Evolutionary conservation across 371 early-diverging fungal genomes (phyloP).

Genomic region (Dichotomocladium elegans): DNA sequence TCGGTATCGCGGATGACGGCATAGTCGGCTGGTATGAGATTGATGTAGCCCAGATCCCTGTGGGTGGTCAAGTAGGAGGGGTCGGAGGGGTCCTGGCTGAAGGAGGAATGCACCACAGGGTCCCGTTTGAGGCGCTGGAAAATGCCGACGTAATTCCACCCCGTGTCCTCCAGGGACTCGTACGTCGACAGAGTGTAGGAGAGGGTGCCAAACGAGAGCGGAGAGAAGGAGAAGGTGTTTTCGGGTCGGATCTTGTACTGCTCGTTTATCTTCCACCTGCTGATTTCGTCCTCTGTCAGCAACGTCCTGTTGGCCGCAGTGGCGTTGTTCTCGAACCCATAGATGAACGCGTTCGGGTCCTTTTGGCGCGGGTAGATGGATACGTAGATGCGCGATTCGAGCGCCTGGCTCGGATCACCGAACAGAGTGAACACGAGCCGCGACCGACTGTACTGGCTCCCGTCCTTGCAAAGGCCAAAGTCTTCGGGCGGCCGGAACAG

Average conservation of each 20-base stretch:
- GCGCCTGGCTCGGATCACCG: slow-evolving; percentile 28
- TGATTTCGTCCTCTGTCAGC: slow-evolving; percentile 22
- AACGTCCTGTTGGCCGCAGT: slow-evolving; percentile 2
- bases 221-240: slow-evolving; percentile 32
- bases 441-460: slow-evolving; percentile 40
- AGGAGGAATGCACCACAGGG: slow-evolving; percentile 34
- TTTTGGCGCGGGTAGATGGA: slow-evolving; percentile 36
- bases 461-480: slow-evolving; percentile 31
- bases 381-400: slow-evolving; percentile 37
- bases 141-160: slow-evolving; percentile 51
- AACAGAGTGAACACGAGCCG: slow-evolving; percentile 33
- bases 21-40: slow-evolving; percentile 25
- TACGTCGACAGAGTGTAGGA: slow-evolving; percentile 33
- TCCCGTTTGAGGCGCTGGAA: slow-evolving; percentile 37
- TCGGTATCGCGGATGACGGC: slow-evolving; percentile 26
- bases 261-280: slow-evolving; percentile 35
- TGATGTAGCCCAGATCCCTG: slow-evolving; percentile 27
- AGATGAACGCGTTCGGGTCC: slow-evolving; percentile 39
- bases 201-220: slow-evolving; percentile 34
- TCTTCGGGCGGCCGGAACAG: slow-evolving; percentile 29
- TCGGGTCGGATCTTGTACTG: slow-evolving; percentile 35
- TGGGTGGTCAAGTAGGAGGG: slow-evolving; percentile 28
- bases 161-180: slow-evolving; percentile 30
- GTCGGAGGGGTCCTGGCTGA: slow-evolving; percentile 37
- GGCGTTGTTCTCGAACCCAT: slow-evolving; percentile 19